Evolutionary conservation across 2,329 filamentous ascomycete genomes (phyloP).

Genomic region (Apiospora aurea): DNA sequence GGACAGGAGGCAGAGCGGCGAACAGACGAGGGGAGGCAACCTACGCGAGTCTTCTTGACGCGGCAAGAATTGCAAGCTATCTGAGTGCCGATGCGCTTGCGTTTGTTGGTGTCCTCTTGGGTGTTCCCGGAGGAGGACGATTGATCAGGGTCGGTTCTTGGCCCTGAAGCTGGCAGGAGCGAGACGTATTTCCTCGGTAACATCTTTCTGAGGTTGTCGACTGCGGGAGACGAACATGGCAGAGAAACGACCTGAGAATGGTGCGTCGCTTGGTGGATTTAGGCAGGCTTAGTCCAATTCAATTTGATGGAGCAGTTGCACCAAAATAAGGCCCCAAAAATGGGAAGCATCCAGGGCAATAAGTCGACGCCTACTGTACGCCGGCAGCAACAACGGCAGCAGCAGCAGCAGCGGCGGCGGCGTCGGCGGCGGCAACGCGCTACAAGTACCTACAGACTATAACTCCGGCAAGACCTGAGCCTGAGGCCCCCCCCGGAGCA

Average conservation of each 20-base stretch:
- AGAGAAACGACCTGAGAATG: background rate
- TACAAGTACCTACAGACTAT: background rate
- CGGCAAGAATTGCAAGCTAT: slow-evolving; percentile 23
- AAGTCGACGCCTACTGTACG: background rate
- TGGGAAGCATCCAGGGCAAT: background rate
- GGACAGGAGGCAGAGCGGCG: background rate
- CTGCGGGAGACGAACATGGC: background rate
- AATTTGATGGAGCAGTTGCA: slow-evolving; percentile 18
- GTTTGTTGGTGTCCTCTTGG: slow-evolving; percentile 23
- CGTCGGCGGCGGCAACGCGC: background rate
- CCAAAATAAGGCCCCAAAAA: background rate
- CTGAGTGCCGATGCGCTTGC: slow-evolving; percentile 23
- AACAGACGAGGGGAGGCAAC: background rate
- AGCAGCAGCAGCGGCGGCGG: background rate
- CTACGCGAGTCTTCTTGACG: slow-evolving; percentile 21
- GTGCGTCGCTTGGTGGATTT: background rate
- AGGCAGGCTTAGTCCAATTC: slow-evolving; percentile 11
- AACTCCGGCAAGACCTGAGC: background rate
- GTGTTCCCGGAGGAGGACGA: slow-evolving; percentile 7
- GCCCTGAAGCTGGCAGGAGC: slow-evolving; percentile 19
- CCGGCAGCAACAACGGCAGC: background rate
- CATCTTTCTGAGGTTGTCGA: slow-evolving; percentile 11
- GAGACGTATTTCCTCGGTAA: slow-evolving; percentile 20
- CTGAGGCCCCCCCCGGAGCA: background rate
- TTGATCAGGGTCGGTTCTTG: slow-evolving; percentile 8